Evolutionary conservation across 75 land plant genomes (phyloP).

Genomic region (Pinus taeda): DNA sequence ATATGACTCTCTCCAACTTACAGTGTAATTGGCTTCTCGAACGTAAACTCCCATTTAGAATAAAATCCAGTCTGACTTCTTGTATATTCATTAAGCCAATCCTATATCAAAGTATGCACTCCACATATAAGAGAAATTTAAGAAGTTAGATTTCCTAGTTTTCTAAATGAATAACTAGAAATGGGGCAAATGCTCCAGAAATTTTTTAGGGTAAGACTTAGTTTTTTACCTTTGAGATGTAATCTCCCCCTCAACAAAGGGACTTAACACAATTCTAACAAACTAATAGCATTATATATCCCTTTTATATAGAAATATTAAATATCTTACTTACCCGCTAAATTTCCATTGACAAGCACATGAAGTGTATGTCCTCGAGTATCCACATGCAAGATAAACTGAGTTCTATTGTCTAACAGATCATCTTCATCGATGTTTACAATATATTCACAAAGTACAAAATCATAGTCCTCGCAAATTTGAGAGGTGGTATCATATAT

Average conservation of each 20-base stretch:
- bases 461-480: no score
- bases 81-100: constrained; percentile 4
- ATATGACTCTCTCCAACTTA: constrained; percentile 43
- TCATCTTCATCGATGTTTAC: constrained; percentile 23
- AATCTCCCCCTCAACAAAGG: no score
- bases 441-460: constrained; percentile 9
- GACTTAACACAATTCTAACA: no score
- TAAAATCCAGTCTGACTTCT: constrained; percentile 25
- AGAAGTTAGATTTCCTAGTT: no score
- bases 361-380: constrained; percentile 39
- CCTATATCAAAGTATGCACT: no score
- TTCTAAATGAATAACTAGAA: neutral
- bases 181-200: no score
- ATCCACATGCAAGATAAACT: constrained; percentile 10
- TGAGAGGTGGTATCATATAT: no score
- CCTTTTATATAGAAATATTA: no score
- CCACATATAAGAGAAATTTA: neutral
- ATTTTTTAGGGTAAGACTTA: no score
- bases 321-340: constrained; percentile 23
- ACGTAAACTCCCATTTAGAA: constrained; percentile 6
- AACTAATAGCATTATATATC: no score
- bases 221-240: no score
- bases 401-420: neutral
- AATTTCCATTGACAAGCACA: constrained; percentile 44
- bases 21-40: constrained; percentile 25